Conservation (phyloP, 768 basidiomycete species). For the Lactarius vividus region DNA sequence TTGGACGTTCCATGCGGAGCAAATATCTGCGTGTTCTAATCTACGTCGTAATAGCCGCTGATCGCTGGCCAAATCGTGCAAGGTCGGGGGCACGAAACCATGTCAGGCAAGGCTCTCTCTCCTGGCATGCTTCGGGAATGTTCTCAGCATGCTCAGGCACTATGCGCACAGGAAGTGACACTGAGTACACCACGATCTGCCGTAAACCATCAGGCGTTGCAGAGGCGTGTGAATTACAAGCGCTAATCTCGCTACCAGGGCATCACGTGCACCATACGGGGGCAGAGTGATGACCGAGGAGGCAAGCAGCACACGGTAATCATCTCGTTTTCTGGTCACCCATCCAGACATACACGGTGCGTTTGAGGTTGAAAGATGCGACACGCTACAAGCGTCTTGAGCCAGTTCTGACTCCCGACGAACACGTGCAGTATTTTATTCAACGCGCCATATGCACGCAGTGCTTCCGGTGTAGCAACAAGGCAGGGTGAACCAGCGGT, state of each 20-base stretch:
- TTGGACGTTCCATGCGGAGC: neutral
- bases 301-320: neutral
- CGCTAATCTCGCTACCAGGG: neutral
- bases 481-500: neutral
- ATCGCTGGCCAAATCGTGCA: neutral
- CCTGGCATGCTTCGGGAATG: neutral
- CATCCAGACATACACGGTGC: too few species aligned
- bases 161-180: neutral
- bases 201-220: neutral
- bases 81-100: neutral
- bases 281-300: neutral
- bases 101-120: neutral
- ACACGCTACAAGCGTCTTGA: neutral
- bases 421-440: neutral
- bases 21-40: neutral
- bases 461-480: neutral
- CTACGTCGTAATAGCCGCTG: conserved; percentile 1
- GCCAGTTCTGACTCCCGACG: neutral
- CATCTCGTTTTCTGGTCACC: neutral
- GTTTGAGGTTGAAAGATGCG: neutral
- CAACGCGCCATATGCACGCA: neutral
- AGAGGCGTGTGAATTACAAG: conserved; percentile 14
- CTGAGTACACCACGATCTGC: neutral
- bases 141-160: neutral
- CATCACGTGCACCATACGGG: neutral